Conservation (phyloP, 2,329 filamentous ascomycete genomes). For the Onygenales sp. region DNA sequence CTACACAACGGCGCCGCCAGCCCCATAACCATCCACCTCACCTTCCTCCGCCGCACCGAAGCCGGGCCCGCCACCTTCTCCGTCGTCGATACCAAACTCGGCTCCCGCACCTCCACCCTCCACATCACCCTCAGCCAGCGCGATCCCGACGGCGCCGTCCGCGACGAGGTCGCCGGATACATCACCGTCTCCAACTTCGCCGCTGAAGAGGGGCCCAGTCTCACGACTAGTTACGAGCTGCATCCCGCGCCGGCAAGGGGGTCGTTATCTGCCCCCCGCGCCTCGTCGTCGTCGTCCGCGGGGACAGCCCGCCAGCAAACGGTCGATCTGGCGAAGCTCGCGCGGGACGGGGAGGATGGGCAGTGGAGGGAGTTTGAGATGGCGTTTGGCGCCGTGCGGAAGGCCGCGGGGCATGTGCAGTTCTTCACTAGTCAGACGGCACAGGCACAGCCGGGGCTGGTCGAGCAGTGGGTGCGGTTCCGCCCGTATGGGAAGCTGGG, state of each 20-base stretch:
- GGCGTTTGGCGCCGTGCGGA: constrained; percentile 27
- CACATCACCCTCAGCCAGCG: constrained; percentile 47
- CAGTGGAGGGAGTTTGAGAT: constrained; percentile 37
- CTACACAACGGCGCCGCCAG: constrained; percentile 42
- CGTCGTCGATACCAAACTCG: constrained; percentile 56
- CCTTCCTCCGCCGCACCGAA: constrained; percentile 56
- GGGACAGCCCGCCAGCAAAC: background rate
- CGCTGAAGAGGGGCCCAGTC: constrained; percentile 49
- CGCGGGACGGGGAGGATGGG: constrained; percentile 30
- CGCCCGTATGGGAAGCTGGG: constrained; percentile 35
- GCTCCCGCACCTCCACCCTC: constrained; percentile 52
- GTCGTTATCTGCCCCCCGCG: constrained; percentile 14
- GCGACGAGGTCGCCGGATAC: constrained; percentile 55
- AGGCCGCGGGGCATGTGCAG: constrained; percentile 42
- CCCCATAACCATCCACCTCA: constrained; percentile 54
- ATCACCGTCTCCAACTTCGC: constrained; percentile 55
- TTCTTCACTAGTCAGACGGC: constrained; percentile 34
- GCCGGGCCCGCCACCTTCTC: constrained; percentile 47
- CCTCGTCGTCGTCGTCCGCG: constrained; percentile 5
- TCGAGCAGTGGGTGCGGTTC: constrained; percentile 61
- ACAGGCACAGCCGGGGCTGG: constrained; percentile 20
- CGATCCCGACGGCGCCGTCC: constrained; percentile 25
- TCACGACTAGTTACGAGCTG: constrained; percentile 46
- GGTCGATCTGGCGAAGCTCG: constrained; percentile 27
- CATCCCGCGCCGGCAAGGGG: constrained; percentile 34